A percentile compares a stretch with the other conserved stretches of the same genome.
Conservation (phyloP, 352 stramenopile species). For the Blastocystis sp. region DNA sequence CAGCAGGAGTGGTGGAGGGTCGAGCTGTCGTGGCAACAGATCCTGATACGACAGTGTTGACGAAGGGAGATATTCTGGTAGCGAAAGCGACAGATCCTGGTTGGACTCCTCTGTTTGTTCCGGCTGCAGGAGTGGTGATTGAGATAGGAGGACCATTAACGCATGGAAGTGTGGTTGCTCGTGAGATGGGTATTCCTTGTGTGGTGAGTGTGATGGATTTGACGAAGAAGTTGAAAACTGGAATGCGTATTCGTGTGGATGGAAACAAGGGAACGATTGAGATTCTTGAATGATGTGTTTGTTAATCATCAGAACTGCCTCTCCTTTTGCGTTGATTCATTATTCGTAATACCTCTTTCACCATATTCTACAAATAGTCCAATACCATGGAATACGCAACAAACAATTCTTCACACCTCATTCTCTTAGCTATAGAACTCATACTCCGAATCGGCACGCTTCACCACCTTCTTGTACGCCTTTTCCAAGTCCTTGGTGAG, state of each 20-base stretch:
- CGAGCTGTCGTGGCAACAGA: background rate
- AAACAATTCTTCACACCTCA: no score
- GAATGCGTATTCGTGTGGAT: constrained; percentile 10
- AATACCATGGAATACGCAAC: background rate
- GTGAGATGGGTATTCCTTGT: constrained; percentile 19
- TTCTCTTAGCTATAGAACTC: constrained; percentile 86
- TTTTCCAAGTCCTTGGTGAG: constrained; percentile 98
- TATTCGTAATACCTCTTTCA: no score
- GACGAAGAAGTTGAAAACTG: background rate
- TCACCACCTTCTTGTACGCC: constrained; percentile 98
- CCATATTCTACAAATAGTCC: no score
- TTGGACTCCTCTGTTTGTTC: constrained; percentile 29
- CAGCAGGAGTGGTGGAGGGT: background rate
- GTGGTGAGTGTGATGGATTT: background rate
- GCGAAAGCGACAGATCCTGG: background rate
- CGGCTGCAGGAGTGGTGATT: background rate
- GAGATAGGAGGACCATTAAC: constrained; percentile 4
- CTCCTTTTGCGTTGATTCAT: no score
- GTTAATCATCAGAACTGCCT: no score
- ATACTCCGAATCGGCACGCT: constrained; percentile 93
- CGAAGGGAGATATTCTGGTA: background rate
- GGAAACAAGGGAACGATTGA: background rate
- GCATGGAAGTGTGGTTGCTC: background rate
- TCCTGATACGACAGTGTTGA: background rate
- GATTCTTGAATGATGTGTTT: background rate